Evolutionary conservation across 768 basidiomycete genomes (phyloP), one percentile per base, ranked within the genome.

Genomic region (Amanita pseudoporphyria): DNA sequence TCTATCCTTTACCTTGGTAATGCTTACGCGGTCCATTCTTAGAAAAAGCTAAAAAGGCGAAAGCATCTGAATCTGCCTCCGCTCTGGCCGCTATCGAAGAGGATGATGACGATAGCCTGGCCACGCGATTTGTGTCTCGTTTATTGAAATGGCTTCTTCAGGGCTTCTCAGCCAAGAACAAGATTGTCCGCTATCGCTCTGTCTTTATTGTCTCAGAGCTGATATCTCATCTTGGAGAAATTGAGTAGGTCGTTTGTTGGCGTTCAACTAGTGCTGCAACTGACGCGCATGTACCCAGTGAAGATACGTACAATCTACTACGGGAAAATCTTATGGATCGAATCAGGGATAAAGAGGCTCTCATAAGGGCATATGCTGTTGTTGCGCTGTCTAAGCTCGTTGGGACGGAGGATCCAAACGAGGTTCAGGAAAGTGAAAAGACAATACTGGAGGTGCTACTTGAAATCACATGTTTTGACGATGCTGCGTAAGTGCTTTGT

Each of bases 151-250:
- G 82, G 70, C 66, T 97, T 19, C 67, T 92, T 50, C 76, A 79
- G 54, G 94, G 93, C 2, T 93, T 93, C 64, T 58, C 73, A 3
- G 90, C 93, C 1, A 97, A 96, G 65, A 91, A 95, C 71, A 98
- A 96, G 70, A 73, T 75, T 40, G 83, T 87, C 19, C 78, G 94
- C 13, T 94, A 83, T 58, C 80, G 93, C 26, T 81, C 79, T 43
- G 74, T 90, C 0, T 85, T 87, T 47, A 67, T 88, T 18, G 79
- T 94, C n/a, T 83, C 87, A 0, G 84, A 91, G 57, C 82, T 93
- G 74, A 84, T 97, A 40, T 73, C 81, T 2, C 81, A 83, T 54
- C 71, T 96, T 2, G 90, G 90, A 1, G 87, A 92, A 69, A 78
- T 97, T 41, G 93, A 96, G 93, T 86, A 62, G 57, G 86, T 76